Conservation (phyloP, 2,329 filamentous ascomycete genomes). For the Metarhizium anisopliae region DNA sequence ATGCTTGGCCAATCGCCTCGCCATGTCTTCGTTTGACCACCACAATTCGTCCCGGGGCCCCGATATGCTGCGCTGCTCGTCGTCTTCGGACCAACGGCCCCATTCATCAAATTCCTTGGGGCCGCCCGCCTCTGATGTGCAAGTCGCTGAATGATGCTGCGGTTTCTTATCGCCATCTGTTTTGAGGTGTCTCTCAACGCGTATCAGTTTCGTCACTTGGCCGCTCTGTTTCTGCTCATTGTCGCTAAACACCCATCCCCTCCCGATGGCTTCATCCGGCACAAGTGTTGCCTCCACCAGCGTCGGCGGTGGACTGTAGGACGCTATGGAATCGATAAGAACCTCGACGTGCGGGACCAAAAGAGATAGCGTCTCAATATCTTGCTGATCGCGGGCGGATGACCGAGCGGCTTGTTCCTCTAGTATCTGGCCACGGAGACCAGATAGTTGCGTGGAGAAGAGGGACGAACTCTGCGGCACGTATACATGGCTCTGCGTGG, state of each 20-base stretch:
- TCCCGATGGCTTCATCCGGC: slow-evolving; percentile 29
- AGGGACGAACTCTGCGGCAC: slow-evolving; percentile 12
- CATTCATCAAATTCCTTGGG: background rate
- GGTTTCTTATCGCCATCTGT: background rate
- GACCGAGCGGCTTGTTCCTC: slow-evolving; percentile 22
- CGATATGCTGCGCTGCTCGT: background rate
- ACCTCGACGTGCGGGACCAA: slow-evolving; percentile 32
- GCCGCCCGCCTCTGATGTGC: background rate
- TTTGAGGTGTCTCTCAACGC: slow-evolving; percentile 16
- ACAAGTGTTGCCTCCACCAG: slow-evolving; percentile 36
- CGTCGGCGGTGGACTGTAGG: slow-evolving; percentile 20
- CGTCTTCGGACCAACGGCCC: slow-evolving; percentile 16
- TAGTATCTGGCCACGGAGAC: slow-evolving; percentile 28
- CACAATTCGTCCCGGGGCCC: slow-evolving; percentile 22
- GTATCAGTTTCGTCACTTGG: slow-evolving; percentile 22
- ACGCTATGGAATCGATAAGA: slow-evolving; percentile 30
- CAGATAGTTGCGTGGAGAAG: slow-evolving; percentile 25
- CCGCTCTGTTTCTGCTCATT: slow-evolving; percentile 18
- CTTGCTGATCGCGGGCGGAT: slow-evolving; percentile 25
- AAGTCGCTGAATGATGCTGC: background rate
- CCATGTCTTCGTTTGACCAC: slow-evolving; percentile 39
- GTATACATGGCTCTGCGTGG: background rate
- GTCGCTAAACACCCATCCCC: slow-evolving; percentile 26
- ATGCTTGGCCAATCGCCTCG: slow-evolving; percentile 32
- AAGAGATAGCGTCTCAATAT: slow-evolving; percentile 29